Evolutionary conservation across 768 basidiomycete species (phyloP).

Genomic region (Mycena amicta): DNA sequence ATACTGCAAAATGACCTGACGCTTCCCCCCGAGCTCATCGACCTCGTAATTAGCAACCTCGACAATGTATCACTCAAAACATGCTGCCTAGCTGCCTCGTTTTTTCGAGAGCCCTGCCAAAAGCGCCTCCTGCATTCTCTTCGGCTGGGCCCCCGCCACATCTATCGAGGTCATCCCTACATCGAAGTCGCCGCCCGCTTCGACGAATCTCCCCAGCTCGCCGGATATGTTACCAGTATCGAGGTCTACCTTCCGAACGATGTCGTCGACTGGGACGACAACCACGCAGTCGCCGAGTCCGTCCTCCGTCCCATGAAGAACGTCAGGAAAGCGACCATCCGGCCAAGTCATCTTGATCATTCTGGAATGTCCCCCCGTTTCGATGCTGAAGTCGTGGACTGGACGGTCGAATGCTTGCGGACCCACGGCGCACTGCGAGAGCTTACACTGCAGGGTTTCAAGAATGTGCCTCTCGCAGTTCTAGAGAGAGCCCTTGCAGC

Average conservation of each 20-base stretch:
- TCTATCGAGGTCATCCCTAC: neutral
- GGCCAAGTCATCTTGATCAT: neutral
- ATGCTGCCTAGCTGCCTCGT: neutral
- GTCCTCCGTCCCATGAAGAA: neutral
- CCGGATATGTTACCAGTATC: neutral
- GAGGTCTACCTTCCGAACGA: neutral
- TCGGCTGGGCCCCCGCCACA: neutral
- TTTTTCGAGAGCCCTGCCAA: neutral
- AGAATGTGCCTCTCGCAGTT: neutral
- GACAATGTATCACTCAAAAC: neutral
- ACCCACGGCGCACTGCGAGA: neutral
- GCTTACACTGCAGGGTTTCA: neutral
- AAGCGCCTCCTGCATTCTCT: neutral
- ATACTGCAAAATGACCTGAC: too few relatives aligned
- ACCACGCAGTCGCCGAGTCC: neutral
- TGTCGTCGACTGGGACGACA: neutral
- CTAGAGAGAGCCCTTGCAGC: neutral
- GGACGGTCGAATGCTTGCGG: neutral
- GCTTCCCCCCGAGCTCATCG: neutral
- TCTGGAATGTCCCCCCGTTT: neutral
- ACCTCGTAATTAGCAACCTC: neutral
- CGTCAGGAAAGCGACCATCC: neutral
- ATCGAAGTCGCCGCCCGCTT: neutral
- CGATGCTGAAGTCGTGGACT: neutral
- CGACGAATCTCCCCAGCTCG: neutral